Conservation (phyloP, 2,329 filamentous ascomycete species). For the Macroventuria anomochaeta region DNA sequence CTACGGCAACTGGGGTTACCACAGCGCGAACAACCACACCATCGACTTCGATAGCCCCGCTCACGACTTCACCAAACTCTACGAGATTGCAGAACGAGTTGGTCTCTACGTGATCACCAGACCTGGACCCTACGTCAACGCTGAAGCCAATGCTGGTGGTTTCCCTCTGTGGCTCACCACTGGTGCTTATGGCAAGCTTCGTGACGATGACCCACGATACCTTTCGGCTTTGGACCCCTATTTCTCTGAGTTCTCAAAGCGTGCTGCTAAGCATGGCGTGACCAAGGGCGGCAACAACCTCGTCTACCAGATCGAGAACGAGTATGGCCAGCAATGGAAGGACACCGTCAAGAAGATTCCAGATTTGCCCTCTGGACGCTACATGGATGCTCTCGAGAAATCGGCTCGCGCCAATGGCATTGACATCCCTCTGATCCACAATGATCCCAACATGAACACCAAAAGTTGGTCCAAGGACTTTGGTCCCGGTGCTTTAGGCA, state of each 20-base stretch:
- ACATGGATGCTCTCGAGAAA: slow-evolving; percentile 65
- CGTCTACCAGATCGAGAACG: slow-evolving; percentile 66
- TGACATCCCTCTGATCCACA: slow-evolving; percentile 63
- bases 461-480: slow-evolving; percentile 68
- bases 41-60: slow-evolving; percentile 61
- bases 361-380: slow-evolving; percentile 58
- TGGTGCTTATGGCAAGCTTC: slow-evolving; percentile 61
- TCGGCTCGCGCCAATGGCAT: slow-evolving; percentile 64
- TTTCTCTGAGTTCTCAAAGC: slow-evolving; percentile 57
- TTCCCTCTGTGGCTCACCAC: slow-evolving; percentile 69
- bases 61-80: slow-evolving; percentile 60
- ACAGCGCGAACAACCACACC: slow-evolving; percentile 53
- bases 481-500: slow-evolving; percentile 58
- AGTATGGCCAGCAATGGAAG: slow-evolving; percentile 55
- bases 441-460: slow-evolving; percentile 66
- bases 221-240: slow-evolving; percentile 63
- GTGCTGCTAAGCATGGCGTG: slow-evolving; percentile 61
- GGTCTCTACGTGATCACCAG: slow-evolving; percentile 64
- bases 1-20: slow-evolving; percentile 59
- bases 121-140: slow-evolving; percentile 69
- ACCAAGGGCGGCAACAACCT: slow-evolving; percentile 64
- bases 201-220: slow-evolving; percentile 61
- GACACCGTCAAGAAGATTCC: slow-evolving; percentile 50
- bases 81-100: slow-evolving; percentile 61
- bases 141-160: slow-evolving; percentile 67